Base-by-base conservation (phyloP, 257 asterid species). In the Nicotiana tomentosiformis region DNA sequence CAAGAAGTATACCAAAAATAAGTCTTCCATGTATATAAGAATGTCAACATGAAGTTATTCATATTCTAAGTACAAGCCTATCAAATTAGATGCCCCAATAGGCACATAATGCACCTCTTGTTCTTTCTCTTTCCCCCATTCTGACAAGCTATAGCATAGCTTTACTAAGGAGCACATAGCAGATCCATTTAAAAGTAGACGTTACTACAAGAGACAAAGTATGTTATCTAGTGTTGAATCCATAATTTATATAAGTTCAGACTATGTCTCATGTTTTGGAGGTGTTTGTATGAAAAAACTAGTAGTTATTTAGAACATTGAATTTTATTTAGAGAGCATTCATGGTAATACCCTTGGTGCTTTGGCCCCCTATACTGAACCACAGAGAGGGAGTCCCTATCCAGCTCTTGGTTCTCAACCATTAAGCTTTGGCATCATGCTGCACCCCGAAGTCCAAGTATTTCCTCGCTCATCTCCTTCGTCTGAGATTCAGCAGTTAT, bases 401-500 rank as follows among this genome's bases (percentile, higher is more conserved):
- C 88, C 91, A 81, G 82, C 74, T 74, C 88, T 89, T 87, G 90
- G 88, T 81, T 77, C 87, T 84, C 85, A 79, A 77, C 91, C 89
- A 35, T 80, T 84, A 78, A 94, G 90, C 87, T 88, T 92, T 57
- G 87, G 87, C 88, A 87, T 82, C 84, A 62, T 83, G 68, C 74
- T 83, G 62, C 95, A 86, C 55, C 66, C 81, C 23, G 93, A 92
- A 60, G 85, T 84, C 7, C 92, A 82, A 84, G 92, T 90, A 55
- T 85, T 81, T 86, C 60, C 93, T 70, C 83, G 82, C 51, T 66
- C 89, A 67, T 80, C 95, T 61, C 98, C 94, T 79, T 82, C 79
- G 56, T 83, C 93, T 82, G 97, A 90, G 83, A 89, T 82, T 85
- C 90, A 62, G 70, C 97, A 87, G 46, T 55, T 85, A 65, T 81